phyloP scores from a whole-genome alignment of 768 basidiomycete genomes.

The Boletus pseudopeckii region DNA sequence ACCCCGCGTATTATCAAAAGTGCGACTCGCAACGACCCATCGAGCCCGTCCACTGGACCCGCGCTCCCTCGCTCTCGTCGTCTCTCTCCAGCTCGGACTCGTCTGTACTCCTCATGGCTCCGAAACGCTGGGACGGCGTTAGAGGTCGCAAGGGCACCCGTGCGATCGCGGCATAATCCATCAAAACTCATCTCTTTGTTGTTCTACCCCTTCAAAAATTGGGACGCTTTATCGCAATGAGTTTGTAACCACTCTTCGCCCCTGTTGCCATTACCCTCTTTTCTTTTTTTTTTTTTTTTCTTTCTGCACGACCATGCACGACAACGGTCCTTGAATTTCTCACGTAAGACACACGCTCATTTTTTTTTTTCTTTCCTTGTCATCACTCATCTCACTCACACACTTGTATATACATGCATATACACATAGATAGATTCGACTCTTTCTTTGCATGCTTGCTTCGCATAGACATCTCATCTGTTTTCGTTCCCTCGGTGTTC shows the following conservation, averaged over 20 bases:
- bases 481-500: conserved; percentile 7
- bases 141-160: conserved; percentile 17
- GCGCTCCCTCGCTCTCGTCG: conserved; percentile 15
- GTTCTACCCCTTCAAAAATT: conserved; percentile 7
- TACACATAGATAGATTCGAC: conserved; percentile 35
- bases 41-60: conserved; percentile 15
- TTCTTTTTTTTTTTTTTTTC: background rate
- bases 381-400: conserved; percentile 25
- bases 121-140: conserved; percentile 15
- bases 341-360: conserved; percentile 27
- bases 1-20: conserved; percentile 14
- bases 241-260: no score
- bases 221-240: conserved; percentile 24
- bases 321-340: conserved; percentile 21
- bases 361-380: conserved; percentile 6
- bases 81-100: conserved; percentile 27
- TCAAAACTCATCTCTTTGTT: conserved; percentile 3
- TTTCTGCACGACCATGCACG: conserved; percentile 16
- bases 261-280: background rate
- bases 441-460: conserved; percentile 22
- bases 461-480: conserved; percentile 29
- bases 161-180: conserved; percentile 13
- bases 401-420: conserved; percentile 37
- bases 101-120: conserved; percentile 31
- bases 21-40: conserved; percentile 2